Evolutionary conservation across 2,329 filamentous ascomycete genomes (phyloP), one percentile per base, ranked within the genome.

Genomic region (Neonectria ditissima): DNA sequence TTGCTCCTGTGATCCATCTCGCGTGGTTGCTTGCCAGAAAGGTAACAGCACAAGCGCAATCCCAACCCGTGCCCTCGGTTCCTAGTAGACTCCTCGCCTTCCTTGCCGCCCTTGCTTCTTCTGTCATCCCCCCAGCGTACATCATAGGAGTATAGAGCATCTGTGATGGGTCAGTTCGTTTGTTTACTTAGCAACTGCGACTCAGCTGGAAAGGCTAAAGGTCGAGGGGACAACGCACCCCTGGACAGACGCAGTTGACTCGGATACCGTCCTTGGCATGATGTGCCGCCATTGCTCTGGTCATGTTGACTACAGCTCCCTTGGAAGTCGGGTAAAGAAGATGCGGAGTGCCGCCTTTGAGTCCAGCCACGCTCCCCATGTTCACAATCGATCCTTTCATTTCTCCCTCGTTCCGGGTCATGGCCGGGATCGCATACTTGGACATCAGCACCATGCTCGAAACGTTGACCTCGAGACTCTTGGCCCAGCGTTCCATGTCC

Each of bases 401-500:
- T 39, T 83, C 80, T 0, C 79, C 79, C 11, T 81, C 77, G 57
- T 89, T 89, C 59, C 79, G 81, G 20, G 68, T 65, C 88, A 91
- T 91, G 5, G 79, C 84, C 0, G 88, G 88, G 34, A 91, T 83
- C 0, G 84, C 83, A 67, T 86, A 84, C 69, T 89, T 89, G n/a
- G 80, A 79, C 87, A 91, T 90, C 57, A 85, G 79, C 32, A 91
- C 84, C 88, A 91, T 91, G 69, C 85, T 89, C 4, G 83, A 83
- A 4, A 91, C 86, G 69, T 91, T 91, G 51, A 90, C 78, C 47
- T 88, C 81, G 60, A 91, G 80, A 0, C 84, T 82, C 55, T 80
- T 81, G 0, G 83, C 80, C 87, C 87, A 91, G 13, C 81, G 79
- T 0, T 75, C 81, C 80, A 89, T 84, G 69, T 91, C 86, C 1